Evolutionary conservation across 2,329 filamentous ascomycete species (phyloP).

Genomic region (Aspergillus sp.): DNA sequence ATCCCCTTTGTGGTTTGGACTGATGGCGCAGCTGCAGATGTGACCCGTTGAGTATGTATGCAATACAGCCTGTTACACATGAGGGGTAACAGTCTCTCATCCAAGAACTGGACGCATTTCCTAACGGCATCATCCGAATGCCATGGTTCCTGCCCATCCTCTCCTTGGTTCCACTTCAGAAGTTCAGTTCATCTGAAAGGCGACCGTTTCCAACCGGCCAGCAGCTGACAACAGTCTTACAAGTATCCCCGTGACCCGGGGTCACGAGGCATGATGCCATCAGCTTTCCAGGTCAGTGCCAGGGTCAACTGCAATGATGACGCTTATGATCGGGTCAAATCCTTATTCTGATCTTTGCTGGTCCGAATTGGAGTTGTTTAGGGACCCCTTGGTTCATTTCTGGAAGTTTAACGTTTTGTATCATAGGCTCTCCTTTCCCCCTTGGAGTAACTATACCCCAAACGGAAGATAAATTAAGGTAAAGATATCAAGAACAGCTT

Average conservation of each 20-base stretch:
- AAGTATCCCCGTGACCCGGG: conserved; percentile 3
- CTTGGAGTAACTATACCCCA: background rate
- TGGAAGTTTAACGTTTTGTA: background rate
- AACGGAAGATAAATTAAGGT: background rate
- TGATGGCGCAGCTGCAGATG: background rate
- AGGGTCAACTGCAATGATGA: background rate
- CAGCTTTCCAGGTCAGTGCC: conserved; percentile 16
- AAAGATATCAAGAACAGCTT: background rate
- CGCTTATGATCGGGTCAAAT: conserved; percentile 1
- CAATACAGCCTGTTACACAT: conserved; percentile 10
- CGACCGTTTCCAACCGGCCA: conserved; percentile 4
- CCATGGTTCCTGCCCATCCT: conserved; percentile 10
- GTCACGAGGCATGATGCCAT: conserved; percentile 16
- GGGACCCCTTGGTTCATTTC: background rate
- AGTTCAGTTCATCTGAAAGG: background rate
- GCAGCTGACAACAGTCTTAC: background rate
- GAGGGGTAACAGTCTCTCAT: conserved; percentile 16
- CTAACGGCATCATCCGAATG: conserved; percentile 13
- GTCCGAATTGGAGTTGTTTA: background rate
- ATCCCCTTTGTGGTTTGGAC: background rate
- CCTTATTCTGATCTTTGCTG: background rate
- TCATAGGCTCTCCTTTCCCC: background rate
- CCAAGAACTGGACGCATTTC: conserved; percentile 11
- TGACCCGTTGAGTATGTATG: background rate
- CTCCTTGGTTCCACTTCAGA: conserved; percentile 1